phyloP scores from a whole-genome alignment of 1,284 basidiomycete genomes.

The Cryptococcus sp. region DNA sequence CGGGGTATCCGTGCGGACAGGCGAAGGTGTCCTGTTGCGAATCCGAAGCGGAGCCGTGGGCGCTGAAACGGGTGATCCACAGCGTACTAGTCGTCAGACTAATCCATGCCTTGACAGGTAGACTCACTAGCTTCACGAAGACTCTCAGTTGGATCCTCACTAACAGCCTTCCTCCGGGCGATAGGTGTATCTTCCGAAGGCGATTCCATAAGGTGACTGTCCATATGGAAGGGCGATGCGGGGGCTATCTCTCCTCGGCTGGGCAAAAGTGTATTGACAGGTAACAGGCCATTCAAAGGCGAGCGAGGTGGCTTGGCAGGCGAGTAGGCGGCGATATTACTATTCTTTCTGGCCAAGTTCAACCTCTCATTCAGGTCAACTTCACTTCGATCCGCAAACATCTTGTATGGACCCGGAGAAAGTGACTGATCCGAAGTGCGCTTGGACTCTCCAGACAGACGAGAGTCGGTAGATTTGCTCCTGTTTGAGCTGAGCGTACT shows the following conservation, averaged over 20 bases:
- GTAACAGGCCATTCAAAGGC: background rate
- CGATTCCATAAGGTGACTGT: too few species aligned
- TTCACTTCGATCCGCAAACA: constrained; percentile 48
- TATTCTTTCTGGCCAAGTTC: constrained; percentile 73
- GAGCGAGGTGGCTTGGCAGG: background rate
- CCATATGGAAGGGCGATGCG: too few species aligned
- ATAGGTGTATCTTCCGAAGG: background rate
- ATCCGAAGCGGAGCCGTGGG: constrained; percentile 23
- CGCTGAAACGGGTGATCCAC: constrained; percentile 6
- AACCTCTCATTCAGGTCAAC: constrained; percentile 66
- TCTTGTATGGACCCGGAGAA: background rate
- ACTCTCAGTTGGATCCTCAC: constrained; percentile 6
- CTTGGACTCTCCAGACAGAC: constrained; percentile 1
- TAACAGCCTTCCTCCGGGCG: background rate
- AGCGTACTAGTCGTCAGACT: constrained; percentile 5
- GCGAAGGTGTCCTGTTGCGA: constrained; percentile 10
- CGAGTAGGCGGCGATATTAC: constrained; percentile 52
- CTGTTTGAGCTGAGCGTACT: constrained; percentile 28
- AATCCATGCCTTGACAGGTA: background rate
- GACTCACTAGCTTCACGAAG: constrained; percentile 11
- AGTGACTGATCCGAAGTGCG: background rate
- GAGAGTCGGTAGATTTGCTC: background rate
- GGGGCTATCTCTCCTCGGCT: background rate
- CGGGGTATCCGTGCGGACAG: constrained; percentile 2
- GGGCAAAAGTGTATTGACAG: background rate